Percentiles rank a stretch among this genome's conserved stretches.
These are phyloP conservation scores for Suillus luteus DNA, from an alignment of 768 basidiomycete species.

Conservation along the genomic window DNA sequence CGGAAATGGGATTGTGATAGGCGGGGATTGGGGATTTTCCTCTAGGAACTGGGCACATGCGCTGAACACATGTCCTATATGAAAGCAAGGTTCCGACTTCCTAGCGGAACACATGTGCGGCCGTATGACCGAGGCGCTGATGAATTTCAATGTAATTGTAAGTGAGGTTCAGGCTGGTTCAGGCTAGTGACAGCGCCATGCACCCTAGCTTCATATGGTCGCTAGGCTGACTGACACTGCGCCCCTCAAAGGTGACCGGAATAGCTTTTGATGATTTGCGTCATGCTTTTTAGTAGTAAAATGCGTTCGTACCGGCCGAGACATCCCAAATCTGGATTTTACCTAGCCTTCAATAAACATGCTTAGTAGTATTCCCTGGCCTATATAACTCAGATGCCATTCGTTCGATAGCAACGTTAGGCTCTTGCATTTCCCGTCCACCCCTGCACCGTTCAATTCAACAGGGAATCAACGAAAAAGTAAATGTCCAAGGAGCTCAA, in stretches of 20 bases:
- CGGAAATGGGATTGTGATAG: background rate
- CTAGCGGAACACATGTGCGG: background rate
- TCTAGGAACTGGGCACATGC: background rate
- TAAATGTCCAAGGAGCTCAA: slow-evolving; percentile 15
- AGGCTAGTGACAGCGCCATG: background rate
- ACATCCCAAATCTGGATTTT: background rate
- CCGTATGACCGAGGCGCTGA: background rate
- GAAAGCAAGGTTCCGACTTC: background rate
- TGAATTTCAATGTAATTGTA: too few species aligned
- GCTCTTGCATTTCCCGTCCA: slow-evolving; percentile 1
- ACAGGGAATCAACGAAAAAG: slow-evolving; percentile 1
- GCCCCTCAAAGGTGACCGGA: background rate
- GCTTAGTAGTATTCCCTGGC: background rate
- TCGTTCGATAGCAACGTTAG: background rate
- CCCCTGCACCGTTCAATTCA: background rate
- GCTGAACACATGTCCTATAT: background rate
- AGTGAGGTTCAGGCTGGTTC: too few species aligned
- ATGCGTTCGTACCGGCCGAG: background rate
- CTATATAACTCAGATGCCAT: slow-evolving; percentile 23
- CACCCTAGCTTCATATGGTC: background rate
- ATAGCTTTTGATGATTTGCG: background rate
- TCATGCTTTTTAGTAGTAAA: slow-evolving; percentile 5
- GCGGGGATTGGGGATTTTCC: background rate
- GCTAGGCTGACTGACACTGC: background rate
- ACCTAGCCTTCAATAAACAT: background rate